These are phyloP conservation scores for Magnusiomyces clavatus DNA, from an alignment of 1,139 yeast species.

Conservation along the genomic window DNA sequence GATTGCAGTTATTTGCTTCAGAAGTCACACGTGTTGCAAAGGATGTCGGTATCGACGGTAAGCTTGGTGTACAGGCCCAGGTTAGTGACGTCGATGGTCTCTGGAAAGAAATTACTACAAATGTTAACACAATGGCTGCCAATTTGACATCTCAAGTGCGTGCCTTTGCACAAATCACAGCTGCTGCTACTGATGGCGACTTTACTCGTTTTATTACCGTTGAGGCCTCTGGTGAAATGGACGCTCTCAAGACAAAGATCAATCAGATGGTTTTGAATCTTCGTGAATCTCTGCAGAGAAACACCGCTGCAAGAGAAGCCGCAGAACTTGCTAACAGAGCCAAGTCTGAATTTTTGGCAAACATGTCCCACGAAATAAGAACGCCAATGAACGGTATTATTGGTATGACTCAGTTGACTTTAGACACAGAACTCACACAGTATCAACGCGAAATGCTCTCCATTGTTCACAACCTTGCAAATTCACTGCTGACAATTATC, in stretches of 20 bases:
- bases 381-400: constrained; percentile 91
- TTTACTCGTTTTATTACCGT: constrained; percentile 84
- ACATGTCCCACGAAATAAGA: constrained; percentile 86
- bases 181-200: constrained; percentile 91
- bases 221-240: constrained; percentile 92
- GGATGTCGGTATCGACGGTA: constrained; percentile 90
- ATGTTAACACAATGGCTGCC: constrained; percentile 89
- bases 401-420: constrained; percentile 84
- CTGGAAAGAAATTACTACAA: constrained; percentile 90
- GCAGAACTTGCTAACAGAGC: constrained; percentile 86
- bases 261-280: constrained; percentile 86
- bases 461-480: constrained; percentile 79
- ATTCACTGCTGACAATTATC: constrained; percentile 72
- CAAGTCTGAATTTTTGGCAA: constrained; percentile 85
- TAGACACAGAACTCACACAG: constrained; percentile 80
- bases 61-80: constrained; percentile 85
- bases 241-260: constrained; percentile 80
- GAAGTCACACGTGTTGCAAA: constrained; percentile 87
- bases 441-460: constrained; percentile 86
- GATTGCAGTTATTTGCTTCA: constrained; percentile 76
- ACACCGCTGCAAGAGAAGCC: constrained; percentile 89
- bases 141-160: constrained; percentile 86
- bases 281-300: constrained; percentile 83
- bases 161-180: constrained; percentile 89
- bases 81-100: constrained; percentile 85